Evolutionary conservation across 768 basidiomycete genomes (phyloP), one percentile per base, ranked within the genome.

Genomic region (Tephrocybe sp.): DNA sequence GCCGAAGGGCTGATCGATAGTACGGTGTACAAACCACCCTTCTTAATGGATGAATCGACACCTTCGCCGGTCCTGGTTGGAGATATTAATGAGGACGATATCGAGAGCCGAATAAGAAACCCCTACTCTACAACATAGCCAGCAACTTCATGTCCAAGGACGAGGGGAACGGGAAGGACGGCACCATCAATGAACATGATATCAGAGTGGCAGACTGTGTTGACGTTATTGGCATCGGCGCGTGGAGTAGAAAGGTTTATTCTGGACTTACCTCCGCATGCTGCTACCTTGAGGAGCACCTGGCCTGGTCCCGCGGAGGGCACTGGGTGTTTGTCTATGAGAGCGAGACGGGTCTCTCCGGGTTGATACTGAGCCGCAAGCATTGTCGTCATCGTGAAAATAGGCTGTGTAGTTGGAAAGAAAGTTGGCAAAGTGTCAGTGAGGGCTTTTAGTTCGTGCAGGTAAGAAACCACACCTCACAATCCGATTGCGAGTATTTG

Each of bases 251-350:
- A 15, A n/a, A 34, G 33, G 8, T 5, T 34, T 34, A n/a, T 34
- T 34, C 33, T 15, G 42, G 19, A 34, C 49, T 36, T 39, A 45
- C 49, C 49, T 50, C 49, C 49, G 24, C 49, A 50, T 27, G 49
- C 49, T 4, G 49, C 49, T 38, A 50, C 49, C 23, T 44, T 44
- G 13, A 50, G 49, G 1, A 50, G 19, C 15, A 50, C 49, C 21
- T 50, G 49, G 8, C 49, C 49, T n/a, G 49, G 49, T 11, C 49
- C 49, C 10, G 42, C 42, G 16, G 49, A 50, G 21, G 49, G 49
- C n/a, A 43, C 43, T 11, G 4, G 3, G 31, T 50, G 42, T 12
- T 44, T 16, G 16, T 50, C 43, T 27, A 44, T 50, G 10, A 50
- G 37, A 19, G 36, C 36, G 21, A 50, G 49, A 12, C 36, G 42